Conservation (phyloP, 1,284 basidiomycete species). For the Irpex sp. region DNA sequence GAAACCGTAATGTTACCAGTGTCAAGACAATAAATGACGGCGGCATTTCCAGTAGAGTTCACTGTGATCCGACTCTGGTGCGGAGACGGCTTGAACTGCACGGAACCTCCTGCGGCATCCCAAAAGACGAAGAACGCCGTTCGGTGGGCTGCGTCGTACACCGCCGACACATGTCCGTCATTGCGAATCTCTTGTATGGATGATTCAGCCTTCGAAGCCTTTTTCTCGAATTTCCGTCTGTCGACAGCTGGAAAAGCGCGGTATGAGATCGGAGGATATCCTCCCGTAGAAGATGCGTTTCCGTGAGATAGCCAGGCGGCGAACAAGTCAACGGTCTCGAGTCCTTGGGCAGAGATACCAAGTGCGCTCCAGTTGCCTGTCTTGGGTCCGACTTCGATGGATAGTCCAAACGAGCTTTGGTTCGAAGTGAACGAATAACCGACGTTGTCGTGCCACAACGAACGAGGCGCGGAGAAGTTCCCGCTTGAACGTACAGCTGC, state of each 20-base stretch:
- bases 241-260: slow-evolving; percentile 48
- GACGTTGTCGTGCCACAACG: slow-evolving; percentile 56
- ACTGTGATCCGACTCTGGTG: slow-evolving; percentile 34
- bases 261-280: slow-evolving; percentile 40
- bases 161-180: slow-evolving; percentile 30
- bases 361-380: slow-evolving; percentile 62
- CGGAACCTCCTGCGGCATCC: slow-evolving; percentile 25
- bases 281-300: slow-evolving; percentile 12
- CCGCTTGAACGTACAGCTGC: slow-evolving; percentile 15
- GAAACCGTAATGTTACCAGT: slow-evolving; percentile 47
- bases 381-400: slow-evolving; percentile 42
- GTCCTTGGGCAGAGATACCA: slow-evolving; percentile 54
- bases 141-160: slow-evolving; percentile 28
- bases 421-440: slow-evolving; percentile 44
- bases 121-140: slow-evolving; percentile 34
- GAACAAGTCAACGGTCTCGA: slow-evolving; percentile 54
- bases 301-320: slow-evolving; percentile 55
- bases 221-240: slow-evolving; percentile 29
- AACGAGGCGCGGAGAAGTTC: slow-evolving; percentile 32
- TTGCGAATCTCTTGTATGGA: slow-evolving; percentile 36
- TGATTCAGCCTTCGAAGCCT: slow-evolving; percentile 12
- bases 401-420: slow-evolving; percentile 32
- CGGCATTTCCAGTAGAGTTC: slow-evolving; percentile 36
- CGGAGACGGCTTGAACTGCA: slow-evolving; percentile 14
- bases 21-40: slow-evolving; percentile 40